Evolutionary conservation across 148 eudicot species (phyloP), one percentile per base, ranked within the genome.

Genomic region (Rhododendron simsii): DNA sequence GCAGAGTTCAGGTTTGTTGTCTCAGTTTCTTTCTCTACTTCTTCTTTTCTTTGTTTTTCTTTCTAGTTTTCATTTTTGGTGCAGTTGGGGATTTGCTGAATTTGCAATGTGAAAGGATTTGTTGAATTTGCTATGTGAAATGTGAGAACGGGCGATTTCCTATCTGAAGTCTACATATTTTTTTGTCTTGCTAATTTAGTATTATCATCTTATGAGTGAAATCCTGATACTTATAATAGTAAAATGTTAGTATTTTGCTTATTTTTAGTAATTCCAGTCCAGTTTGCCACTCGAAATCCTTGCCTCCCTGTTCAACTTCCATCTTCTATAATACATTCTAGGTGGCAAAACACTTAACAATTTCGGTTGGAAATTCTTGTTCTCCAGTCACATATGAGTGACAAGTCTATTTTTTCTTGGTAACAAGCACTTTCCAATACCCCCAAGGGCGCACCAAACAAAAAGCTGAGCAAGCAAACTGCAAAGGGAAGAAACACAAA

Each of bases 1-100:
- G 91, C 73, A 88, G 95, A 88, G 93, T 94, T 84, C 96, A 94
- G 96, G 95, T 92, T 87, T 63, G 90, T 41, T 63, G 61, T 3
- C 65, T 51, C 15, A 2, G 21, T 20, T 63, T 47, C 45, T 16
- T 85, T 79, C 74, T 26, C 69, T 65, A 65, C 71, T 65, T 65
- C 30, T 9, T 65, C 11, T 65, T 65, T 65, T 26, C 71, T n/a
- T 63, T 7, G 28, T 63, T 63, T 61, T 63, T 23, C 30, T 65
- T 65, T 65, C 78, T 33, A 23, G 61, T 69, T 41, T 61, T 26
- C 14, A n/a, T 50, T 65, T 57, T 65, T 7, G 14, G 39, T 41
- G 41, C 20, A 23, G 3, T 28, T 14, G 37, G 48, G 16, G 50
- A 53, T 53, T 50, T 50, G 45, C 45, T 50, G 14, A 50, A 50